Evolutionary conservation across 1,284 basidiomycete genomes (phyloP).

Genomic region (Malassezia restricta): DNA sequence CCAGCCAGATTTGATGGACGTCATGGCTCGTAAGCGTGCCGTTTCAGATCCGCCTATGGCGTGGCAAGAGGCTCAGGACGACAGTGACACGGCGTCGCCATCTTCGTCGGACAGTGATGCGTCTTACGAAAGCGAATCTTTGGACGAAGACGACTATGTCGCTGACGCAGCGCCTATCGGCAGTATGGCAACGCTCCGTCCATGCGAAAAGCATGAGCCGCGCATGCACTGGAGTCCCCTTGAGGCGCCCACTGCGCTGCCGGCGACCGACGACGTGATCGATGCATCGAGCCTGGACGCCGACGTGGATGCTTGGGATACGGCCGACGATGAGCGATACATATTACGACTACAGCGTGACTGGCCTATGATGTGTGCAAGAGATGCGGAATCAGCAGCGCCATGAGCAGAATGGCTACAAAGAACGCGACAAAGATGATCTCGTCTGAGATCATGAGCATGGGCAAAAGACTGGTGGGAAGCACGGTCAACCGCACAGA

Average conservation of each 20-base stretch:
- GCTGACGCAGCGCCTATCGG: too few relatives aligned
- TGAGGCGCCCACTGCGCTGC: too few relatives aligned
- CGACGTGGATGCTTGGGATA: neutral
- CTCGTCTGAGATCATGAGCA: conserved; percentile 10
- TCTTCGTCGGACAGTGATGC: too few relatives aligned
- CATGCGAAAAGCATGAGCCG: too few relatives aligned
- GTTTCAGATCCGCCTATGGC: conserved; percentile 8
- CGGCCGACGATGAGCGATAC: neutral
- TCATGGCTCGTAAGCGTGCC: neutral
- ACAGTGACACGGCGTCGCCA: too few relatives aligned
- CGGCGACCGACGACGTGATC: too few relatives aligned
- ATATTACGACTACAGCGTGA: neutral
- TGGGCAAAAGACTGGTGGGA: conserved; percentile 14
- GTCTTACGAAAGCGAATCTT: too few relatives aligned
- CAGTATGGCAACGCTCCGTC: too few relatives aligned
- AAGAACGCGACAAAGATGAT: conserved; percentile 10
- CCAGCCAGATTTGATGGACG: neutral
- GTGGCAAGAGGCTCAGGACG: neutral
- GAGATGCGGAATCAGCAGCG: neutral
- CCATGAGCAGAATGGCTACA: neutral
- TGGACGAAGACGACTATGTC: too few relatives aligned
- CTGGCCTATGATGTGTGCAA: neutral
- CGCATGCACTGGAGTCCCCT: too few relatives aligned
- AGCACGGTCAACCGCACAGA: conserved; percentile 83
- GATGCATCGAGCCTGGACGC: neutral